Evolutionary conservation across 306 rosid species (phyloP).

Genomic region (Malus fusca): DNA sequence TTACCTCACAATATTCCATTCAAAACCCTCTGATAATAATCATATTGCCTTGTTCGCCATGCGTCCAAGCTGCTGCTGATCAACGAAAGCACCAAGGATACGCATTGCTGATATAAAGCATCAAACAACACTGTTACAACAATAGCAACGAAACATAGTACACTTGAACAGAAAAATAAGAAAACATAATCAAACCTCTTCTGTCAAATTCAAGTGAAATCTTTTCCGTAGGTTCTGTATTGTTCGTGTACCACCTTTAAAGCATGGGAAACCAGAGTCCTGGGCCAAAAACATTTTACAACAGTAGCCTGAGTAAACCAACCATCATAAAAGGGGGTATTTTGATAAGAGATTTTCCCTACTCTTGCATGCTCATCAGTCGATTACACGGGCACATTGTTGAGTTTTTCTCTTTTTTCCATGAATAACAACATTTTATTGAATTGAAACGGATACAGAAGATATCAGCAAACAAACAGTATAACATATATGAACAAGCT

Average conservation of each 20-base stretch:
- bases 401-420: background rate
- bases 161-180: slow-evolving; percentile 1
- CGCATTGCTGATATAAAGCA: slow-evolving; percentile 75
- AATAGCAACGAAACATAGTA: slow-evolving; percentile 6
- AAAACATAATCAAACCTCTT: slow-evolving; percentile 56
- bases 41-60: slow-evolving; percentile 98
- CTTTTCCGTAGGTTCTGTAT: slow-evolving; percentile 95
- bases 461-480: background rate
- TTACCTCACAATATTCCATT: slow-evolving; percentile 84
- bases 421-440: background rate
- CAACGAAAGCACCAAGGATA: slow-evolving; percentile 90
- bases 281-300: slow-evolving; percentile 33
- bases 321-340: background rate
- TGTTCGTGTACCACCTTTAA: slow-evolving; percentile 93
- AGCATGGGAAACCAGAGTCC: slow-evolving; percentile 99
- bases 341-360: background rate
- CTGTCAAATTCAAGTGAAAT: slow-evolving; percentile 86
- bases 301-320: slow-evolving; percentile 14
- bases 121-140: slow-evolving; percentile 3
- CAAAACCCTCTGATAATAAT: slow-evolving; percentile 93
- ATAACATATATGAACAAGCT: background rate
- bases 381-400: background rate
- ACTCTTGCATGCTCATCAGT: background rate
- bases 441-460: background rate
- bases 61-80: slow-evolving; percentile 99